Conservation (phyloP, 106 monocot genomes). For the Platanthera zijinensis region DNA sequence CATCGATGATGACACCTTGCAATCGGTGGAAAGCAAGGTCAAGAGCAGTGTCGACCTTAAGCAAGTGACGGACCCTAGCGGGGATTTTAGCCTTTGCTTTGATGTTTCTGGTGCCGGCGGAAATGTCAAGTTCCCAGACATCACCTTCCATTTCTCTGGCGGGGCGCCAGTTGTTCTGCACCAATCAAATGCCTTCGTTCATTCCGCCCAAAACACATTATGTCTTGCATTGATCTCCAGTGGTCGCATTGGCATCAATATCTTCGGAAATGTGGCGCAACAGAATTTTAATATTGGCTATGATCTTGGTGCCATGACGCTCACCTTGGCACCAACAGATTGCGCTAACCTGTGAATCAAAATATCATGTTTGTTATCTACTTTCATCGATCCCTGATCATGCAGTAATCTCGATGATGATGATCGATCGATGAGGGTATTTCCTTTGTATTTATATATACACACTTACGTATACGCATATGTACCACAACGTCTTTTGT, state of each 20-base stretch:
- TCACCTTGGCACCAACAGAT: slow-evolving; percentile 19
- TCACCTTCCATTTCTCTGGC: slow-evolving; percentile 20
- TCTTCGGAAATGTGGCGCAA: slow-evolving; percentile 49
- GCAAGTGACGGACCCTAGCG: slow-evolving; percentile 3
- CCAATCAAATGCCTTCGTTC: slow-evolving; percentile 15
- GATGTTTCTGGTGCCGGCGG: background rate
- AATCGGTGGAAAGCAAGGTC: slow-evolving; percentile 6
- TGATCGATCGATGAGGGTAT: no score
- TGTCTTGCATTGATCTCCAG: slow-evolving; percentile 24
- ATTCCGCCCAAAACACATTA: background rate
- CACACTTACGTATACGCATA: no score
- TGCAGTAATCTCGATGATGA: no score
- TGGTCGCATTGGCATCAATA: background rate
- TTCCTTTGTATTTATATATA: no score
- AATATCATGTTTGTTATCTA: no score
- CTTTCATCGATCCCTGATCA: no score
- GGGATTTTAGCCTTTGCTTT: slow-evolving; percentile 17
- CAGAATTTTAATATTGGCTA: slow-evolving; percentile 40
- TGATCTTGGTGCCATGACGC: slow-evolving; percentile 18
- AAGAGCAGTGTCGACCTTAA: background rate
- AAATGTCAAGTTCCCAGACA: slow-evolving; percentile 10
- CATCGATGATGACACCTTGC: slow-evolving; percentile 1
- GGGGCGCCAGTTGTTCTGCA: slow-evolving; percentile 16
- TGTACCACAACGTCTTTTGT: no score
- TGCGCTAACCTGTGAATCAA: slow-evolving; percentile 5